Conservation (phyloP, 2,329 filamentous ascomycete species). For the Cyphellophora europaea region DNA sequence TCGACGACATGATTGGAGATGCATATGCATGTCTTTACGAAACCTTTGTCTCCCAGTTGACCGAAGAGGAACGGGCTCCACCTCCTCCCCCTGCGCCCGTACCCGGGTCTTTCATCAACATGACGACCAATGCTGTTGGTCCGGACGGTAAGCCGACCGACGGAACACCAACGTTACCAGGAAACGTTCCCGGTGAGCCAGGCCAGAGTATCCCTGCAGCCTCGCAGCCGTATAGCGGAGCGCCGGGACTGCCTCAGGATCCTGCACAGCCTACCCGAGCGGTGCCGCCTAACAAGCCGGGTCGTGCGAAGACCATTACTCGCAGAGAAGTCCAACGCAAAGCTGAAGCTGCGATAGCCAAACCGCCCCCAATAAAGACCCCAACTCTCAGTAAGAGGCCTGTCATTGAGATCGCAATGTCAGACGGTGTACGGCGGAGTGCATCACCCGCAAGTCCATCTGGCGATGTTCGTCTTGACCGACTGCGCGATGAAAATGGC, state of each 20-base stretch:
- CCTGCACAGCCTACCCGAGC: not conserved
- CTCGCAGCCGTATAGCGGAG: not conserved
- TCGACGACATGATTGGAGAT: slow-evolving; percentile 91
- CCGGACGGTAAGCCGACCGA: not conserved
- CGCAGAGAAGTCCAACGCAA: slow-evolving; percentile 49
- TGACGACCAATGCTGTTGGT: slow-evolving; percentile 25
- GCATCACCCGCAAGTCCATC: slow-evolving; percentile 11
- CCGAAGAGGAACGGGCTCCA: slow-evolving; percentile 12
- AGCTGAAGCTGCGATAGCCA: slow-evolving; percentile 47
- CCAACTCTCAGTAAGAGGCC: slow-evolving; percentile 19
- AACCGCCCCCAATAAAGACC: slow-evolving; percentile 25
- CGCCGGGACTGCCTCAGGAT: not conserved
- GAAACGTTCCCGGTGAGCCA: too few species aligned
- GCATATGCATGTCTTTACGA: slow-evolving; percentile 71
- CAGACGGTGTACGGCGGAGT: too few species aligned
- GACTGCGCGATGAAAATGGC: slow-evolving; percentile 40
- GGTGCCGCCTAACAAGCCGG: slow-evolving; percentile 11
- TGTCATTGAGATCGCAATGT: slow-evolving; percentile 14
- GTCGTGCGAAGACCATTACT: slow-evolving; percentile 49
- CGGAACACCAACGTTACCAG: too few species aligned
- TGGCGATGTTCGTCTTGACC: slow-evolving; percentile 34
- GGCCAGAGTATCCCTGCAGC: not conserved
- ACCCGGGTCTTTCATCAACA: slow-evolving; percentile 20
- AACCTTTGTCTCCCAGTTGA: slow-evolving; percentile 45
- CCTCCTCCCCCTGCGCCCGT: slow-evolving; percentile 7